Percentiles rank a stretch among this genome's conserved stretches.
These are phyloP conservation scores for Alliaria petiolata DNA, from an alignment of 345 rosid genomes.

Conservation along the genomic window DNA sequence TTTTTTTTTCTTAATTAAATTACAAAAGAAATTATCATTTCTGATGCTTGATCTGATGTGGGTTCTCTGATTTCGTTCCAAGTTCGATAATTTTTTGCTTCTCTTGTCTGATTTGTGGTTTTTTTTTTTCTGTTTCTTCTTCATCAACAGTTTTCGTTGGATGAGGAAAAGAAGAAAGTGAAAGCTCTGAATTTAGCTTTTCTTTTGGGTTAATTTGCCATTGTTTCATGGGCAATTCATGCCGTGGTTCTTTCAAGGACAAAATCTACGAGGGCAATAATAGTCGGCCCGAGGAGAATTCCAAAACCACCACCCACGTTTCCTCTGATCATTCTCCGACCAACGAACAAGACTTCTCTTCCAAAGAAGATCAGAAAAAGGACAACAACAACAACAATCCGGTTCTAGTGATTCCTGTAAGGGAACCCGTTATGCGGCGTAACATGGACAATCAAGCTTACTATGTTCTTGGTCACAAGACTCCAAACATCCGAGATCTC, in stretches of 20 bases:
- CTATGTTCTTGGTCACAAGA: slow-evolving; percentile 87
- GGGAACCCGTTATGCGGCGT: slow-evolving; percentile 48
- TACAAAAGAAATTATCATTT: background rate
- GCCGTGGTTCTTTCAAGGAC: slow-evolving; percentile 90
- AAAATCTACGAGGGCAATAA: slow-evolving; percentile 66
- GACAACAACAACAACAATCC: slow-evolving; percentile 22
- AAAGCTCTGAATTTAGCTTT: slow-evolving; percentile 3
- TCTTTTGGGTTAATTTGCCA: background rate
- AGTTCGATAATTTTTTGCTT: background rate
- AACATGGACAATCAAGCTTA: slow-evolving; percentile 62
- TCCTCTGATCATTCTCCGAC: slow-evolving; percentile 48
- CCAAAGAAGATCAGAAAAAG: slow-evolving; percentile 37
- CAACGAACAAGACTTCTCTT: slow-evolving; percentile 25
- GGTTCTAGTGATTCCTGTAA: slow-evolving; percentile 42
- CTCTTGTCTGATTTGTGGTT: slow-evolving; percentile 3
- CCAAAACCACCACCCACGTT: slow-evolving; percentile 34
- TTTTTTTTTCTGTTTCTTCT: background rate
- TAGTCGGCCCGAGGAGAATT: slow-evolving; percentile 60
- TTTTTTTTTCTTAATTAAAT: background rate
- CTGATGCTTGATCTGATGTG: slow-evolving; percentile 27
- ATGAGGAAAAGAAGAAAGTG: slow-evolving; percentile 37
- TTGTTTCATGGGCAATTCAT: slow-evolving; percentile 99
- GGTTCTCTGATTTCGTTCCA: background rate
- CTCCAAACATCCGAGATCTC: slow-evolving; percentile 80
- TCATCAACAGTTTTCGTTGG: slow-evolving; percentile 14